Base-by-base conservation (phyloP, 1,284 basidiomycete genomes). In the Quambalaria eucalypti region DNA sequence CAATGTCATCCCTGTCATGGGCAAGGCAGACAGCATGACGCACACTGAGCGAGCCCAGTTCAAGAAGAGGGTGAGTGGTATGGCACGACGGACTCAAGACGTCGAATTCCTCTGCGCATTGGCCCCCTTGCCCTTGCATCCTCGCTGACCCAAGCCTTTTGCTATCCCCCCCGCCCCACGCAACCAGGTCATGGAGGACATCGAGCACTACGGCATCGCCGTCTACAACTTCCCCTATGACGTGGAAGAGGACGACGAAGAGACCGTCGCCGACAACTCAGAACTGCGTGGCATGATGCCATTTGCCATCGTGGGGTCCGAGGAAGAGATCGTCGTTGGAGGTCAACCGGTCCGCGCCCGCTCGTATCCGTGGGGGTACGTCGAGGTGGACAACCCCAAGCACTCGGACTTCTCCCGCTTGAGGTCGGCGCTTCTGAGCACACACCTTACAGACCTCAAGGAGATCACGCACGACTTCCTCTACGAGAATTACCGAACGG, bases 171-270 rank as follows among this genome's bases (percentile, higher is more conserved):
- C n/a, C n/a, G n/a, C n/a, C n/a, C n/a, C n/a, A n/a, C n/a, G n/a
- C n/a, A n/a, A n/a, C n/a, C 66, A 92, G 88, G 86, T 98, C 74
- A 97, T 97, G 91, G 92, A 98, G 79, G 93, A 99, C 76, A 97
- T 99, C 66, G 93, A 97, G 75, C 84, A 97, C 80, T 97, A 98
- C 76, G 86, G 87, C 65, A 98, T 99, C 68, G 93, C 95, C 5
- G 87, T 98, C 47, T 99, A 98, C 82, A 98, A 98, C 81, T 98
- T 98, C 83, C 95, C 95, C 0, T 98, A 95, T 77, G 95, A 98
- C 69, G 86, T 91, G 23, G 95, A 98, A 78, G 95, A 98, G 79
- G 78, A 99, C 72, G 95, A 99, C 76, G 92, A 97, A 75, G 95
- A 98, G 72, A 97, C 93, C 2, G 91, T 99, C 62, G 86, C 88